phyloP scores from a whole-genome alignment of 495 filamentous ascomycete genomes.

The Saxophila tyrrhenica region DNA sequence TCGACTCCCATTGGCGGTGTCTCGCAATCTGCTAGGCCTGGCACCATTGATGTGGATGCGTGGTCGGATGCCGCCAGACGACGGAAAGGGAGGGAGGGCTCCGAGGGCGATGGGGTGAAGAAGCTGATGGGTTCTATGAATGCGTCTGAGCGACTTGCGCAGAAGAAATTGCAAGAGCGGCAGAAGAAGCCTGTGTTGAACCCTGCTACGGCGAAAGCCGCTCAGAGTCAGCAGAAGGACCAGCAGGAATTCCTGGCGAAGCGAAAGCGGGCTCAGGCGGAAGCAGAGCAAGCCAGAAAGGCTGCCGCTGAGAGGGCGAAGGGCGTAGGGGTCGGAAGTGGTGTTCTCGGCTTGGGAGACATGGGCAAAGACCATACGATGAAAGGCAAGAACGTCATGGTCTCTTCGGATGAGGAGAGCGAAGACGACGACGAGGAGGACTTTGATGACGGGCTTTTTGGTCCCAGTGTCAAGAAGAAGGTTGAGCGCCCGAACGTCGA shows the following conservation, averaged over 20 bases:
- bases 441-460: conserved; percentile 20
- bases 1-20: conserved; percentile 16
- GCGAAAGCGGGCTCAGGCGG: conserved; percentile 37
- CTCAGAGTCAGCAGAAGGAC: conserved; percentile 29
- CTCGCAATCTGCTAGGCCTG: conserved; percentile 46
- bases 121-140: conserved; percentile 5
- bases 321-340: conserved; percentile 70
- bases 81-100: conserved; percentile 22
- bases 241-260: conserved; percentile 28
- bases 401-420: conserved; percentile 59
- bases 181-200: conserved; percentile 2
- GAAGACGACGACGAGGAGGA: conserved; percentile 51
- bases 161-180: conserved; percentile 3
- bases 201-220: conserved; percentile 14
- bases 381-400: conserved; percentile 75
- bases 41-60: conserved; percentile 54
- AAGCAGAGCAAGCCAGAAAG: conserved; percentile 43
- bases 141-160: conserved; percentile 7
- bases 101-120: conserved; percentile 6
- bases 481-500: conserved; percentile 39
- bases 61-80: conserved; percentile 23
- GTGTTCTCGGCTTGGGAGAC: conserved; percentile 61
- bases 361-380: conserved; percentile 67
- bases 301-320: conserved; percentile 54
- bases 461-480: conserved; percentile 14